Percentiles rank a stretch among this genome's conserved stretches.
phyloP scores from a whole-genome alignment of 148 eudicot genomes.

The Hydrangea macrophylla region DNA sequence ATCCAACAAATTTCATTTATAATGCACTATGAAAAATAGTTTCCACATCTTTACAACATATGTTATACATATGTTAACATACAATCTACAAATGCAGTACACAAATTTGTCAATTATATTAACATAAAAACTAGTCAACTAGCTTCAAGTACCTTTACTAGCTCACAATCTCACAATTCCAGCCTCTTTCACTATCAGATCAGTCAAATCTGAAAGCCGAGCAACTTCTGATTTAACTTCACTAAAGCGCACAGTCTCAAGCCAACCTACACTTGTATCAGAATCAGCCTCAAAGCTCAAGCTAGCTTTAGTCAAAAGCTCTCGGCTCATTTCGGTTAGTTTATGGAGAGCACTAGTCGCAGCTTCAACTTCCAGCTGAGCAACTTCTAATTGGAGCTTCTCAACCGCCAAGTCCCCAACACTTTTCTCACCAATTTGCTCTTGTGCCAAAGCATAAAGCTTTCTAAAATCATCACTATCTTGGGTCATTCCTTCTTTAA shows the following conservation, averaged over 20 bases:
- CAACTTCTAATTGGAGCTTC: constrained; percentile 73
- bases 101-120: constrained; percentile 15
- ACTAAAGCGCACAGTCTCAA: constrained; percentile 18
- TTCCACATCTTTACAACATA: too few relatives aligned
- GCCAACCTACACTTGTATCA: constrained; percentile 17
- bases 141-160: constrained; percentile 11
- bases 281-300: constrained; percentile 45
- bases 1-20: too few relatives aligned
- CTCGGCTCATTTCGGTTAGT: constrained; percentile 62
- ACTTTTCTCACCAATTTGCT: constrained; percentile 35
- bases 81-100: background rate
- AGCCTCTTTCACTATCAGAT: constrained; percentile 63
- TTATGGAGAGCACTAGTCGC: constrained; percentile 73
- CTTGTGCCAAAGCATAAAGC: constrained; percentile 44
- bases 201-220: constrained; percentile 60
- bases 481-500: constrained; percentile 41
- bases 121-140: constrained; percentile 19
- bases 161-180: constrained; percentile 32
- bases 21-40: too few relatives aligned
- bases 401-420: constrained; percentile 54
- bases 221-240: constrained; percentile 58
- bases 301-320: constrained; percentile 52
- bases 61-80: too few relatives aligned
- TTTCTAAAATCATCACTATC: constrained; percentile 46
- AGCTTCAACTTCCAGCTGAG: constrained; percentile 81